Conservation (phyloP, 441 rosid species). For the Populus trichocarpa region DNA sequence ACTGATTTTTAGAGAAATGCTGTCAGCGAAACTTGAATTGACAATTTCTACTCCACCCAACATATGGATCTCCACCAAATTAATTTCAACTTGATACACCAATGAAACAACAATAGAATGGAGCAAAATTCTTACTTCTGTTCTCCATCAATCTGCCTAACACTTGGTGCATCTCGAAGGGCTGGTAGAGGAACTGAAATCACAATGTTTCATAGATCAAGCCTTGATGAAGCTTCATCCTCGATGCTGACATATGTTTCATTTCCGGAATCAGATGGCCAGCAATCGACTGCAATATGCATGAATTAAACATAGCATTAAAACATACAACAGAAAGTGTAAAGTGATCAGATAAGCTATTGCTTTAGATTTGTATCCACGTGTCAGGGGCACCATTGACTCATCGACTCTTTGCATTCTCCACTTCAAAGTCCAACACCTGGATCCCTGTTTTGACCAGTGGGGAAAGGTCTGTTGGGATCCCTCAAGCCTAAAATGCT, state of each 20-base stretch:
- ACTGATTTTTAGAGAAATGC: too few species aligned
- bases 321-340: constrained; percentile 13
- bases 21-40: too few species aligned
- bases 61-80: background rate
- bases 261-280: constrained; percentile 97
- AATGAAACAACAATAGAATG: background rate
- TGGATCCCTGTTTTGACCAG: constrained; percentile 78
- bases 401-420: constrained; percentile 94
- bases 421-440: constrained; percentile 97
- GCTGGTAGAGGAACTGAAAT: constrained; percentile 95
- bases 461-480: constrained; percentile 89
- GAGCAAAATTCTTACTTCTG: constrained; percentile 55
- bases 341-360: background rate
- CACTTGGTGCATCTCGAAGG: constrained; percentile 78
- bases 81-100: background rate
- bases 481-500: constrained; percentile 87
- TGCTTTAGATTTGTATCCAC: constrained; percentile 37
- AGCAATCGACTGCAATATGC: constrained; percentile 80
- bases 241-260: constrained; percentile 92
- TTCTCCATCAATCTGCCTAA: constrained; percentile 85
- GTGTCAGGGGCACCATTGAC: constrained; percentile 90
- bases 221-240: constrained; percentile 86
- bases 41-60: too few species aligned
- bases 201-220: constrained; percentile 80
- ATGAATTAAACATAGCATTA: constrained; percentile 16